Evolutionary conservation across 257 asterid species (phyloP).

Genomic region (Leonotis leonurus): DNA sequence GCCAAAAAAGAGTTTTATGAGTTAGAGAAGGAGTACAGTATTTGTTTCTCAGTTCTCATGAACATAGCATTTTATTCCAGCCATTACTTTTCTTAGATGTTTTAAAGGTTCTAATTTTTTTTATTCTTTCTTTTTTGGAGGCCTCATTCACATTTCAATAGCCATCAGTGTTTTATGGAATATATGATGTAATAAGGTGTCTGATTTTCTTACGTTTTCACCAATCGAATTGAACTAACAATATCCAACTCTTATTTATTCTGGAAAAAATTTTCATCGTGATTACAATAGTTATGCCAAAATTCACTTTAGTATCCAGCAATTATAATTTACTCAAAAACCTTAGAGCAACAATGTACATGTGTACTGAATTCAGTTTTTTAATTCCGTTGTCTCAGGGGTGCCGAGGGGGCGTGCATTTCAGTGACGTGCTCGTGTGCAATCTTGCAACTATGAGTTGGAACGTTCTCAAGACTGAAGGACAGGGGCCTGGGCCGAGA

Average conservation of each 20-base stretch:
- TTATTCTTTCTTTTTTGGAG: not conserved
- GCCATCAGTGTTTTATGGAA: not conserved
- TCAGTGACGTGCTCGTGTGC: conserved; percentile 74
- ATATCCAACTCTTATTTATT: not conserved
- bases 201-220: not conserved
- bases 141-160: too few species aligned
- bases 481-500: conserved; percentile 81
- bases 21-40: too few species aligned
- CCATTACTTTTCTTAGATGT: not conserved
- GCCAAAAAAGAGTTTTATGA: not conserved
- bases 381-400: conserved; percentile 39
- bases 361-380: not conserved
- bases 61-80: not conserved
- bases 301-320: too few species aligned
- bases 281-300: not conserved
- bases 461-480: conserved; percentile 61
- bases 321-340: not conserved
- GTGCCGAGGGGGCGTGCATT: conserved; percentile 89
- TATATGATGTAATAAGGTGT: not conserved
- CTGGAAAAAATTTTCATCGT: not conserved
- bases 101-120: too few species aligned
- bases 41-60: not conserved
- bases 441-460: conserved; percentile 65
- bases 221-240: too few species aligned
- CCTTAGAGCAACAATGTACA: not conserved